Evolutionary conservation across 2,329 filamentous ascomycete genomes (phyloP), one percentile per base, ranked within the genome.

Genomic region (Sclerotinia minor): DNA sequence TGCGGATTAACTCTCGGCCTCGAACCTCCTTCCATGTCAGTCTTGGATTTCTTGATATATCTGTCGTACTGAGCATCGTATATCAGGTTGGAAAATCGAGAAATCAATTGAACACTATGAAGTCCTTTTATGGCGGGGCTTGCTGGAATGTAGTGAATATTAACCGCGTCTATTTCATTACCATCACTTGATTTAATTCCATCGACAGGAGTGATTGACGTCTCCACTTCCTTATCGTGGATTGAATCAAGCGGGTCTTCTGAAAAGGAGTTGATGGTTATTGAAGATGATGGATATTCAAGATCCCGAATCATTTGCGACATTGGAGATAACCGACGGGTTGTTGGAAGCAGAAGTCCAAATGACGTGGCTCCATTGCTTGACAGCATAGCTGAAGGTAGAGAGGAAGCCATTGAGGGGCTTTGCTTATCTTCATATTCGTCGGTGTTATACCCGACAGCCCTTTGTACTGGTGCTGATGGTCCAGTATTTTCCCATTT

Each of bases 301-400:
- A 63, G 29, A 8, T 26, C 29, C 19, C 41, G 45, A 63, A 63
- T 38, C 59, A 50, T 63, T 38, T 63, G 32, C 11, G 44, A 63
- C 45, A 63, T 50, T 5, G 45, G 45, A 7, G 59, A 63, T 41
- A 45, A 50, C 17, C 45, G n/a, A 7, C n/a, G 5, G 8, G 2
- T 13, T 26, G 45, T 17, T 21, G 15, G 5, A 4, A 8, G n/a
- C 5, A 21, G 8, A 2, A 13, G 2, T 3, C 32, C 15, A 13
- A 26, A 9, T 9, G 32, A 50, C 2, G 5, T 19, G 11, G 5
- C 7, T 38, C 3, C 5, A 2, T 26, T 50, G 29, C 6, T 41
- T 50, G 45, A 9, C 5, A 9, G 17, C 7, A 47, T 4, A 50
- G 59, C 17, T 50, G 15, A 8, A 24, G n/a, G n/a, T 21, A 38